Evolutionary conservation across 139 green algal species (phyloP), one percentile per base, ranked within the genome.

Genomic region (Tetradesmus lagerheimii): DNA sequence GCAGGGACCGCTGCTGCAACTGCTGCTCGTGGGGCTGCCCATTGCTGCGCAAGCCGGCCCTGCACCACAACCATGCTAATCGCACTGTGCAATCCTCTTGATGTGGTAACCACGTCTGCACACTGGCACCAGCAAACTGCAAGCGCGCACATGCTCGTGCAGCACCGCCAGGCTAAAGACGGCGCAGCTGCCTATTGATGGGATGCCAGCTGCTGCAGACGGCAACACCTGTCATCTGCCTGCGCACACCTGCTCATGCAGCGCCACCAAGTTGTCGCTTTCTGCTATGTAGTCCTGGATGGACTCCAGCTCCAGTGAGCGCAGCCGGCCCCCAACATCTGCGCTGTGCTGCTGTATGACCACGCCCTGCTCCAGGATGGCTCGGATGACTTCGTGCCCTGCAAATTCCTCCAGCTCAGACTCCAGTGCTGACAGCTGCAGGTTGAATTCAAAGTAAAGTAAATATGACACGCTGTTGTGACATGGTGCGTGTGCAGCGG

Each of bases 271-370:
- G 90, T 97, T 98, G 92, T 98, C 97, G 66, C 91, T 96, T 91
- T 99, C 98, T 4, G 89, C 86, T 23, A 99, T 97, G 91, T 99
- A 99, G 87, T 99, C 98, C 92, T 98, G 93, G 29, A 99, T 98
- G n/a, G 93, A 96, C 78, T 98, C 96, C 64, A 98, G 90, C 92
- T 99, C 98, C 35, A 96, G 96, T n/a, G 93, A 90, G 0, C 95
- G 90, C 80, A 99, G 94, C 89, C 96, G 95, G 37, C 95, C 94
- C 25, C 99, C 98, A 25, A 99, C 95, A 64, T 97, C 95, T 11
- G 91, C 88, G 25, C 94, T 94, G 86, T 97, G 98, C 90, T 98
- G 94, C 45, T 95, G 94, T 1, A 98, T 91, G 35, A 97, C 92
- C 9, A 83, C 89, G 35, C 91, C 95, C 92, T 80, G 92, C 89